These are phyloP conservation scores for Zygosaccharomyces sapae DNA, from an alignment of 1,139 yeast species.

Conservation along the genomic window DNA sequence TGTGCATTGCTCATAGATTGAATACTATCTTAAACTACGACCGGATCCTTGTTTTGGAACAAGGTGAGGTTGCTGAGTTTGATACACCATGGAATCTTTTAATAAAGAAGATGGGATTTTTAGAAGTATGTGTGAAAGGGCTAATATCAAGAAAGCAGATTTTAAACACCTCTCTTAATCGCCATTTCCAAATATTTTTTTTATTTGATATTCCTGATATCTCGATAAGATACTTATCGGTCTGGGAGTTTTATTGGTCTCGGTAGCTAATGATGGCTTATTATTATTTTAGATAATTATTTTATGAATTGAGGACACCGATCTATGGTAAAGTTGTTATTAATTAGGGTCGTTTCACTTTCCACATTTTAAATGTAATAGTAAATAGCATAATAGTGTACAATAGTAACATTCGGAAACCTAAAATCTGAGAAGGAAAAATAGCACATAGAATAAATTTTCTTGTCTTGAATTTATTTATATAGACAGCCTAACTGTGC, in stretches of 20 bases:
- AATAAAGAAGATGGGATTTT: slow-evolving; percentile 45
- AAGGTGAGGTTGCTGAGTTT: slow-evolving; percentile 57
- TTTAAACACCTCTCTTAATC: slow-evolving; percentile 20
- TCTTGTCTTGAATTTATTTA: slow-evolving; percentile 7
- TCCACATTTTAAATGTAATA: too few species aligned
- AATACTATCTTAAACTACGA: slow-evolving; percentile 66
- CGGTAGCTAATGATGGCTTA: too few species aligned
- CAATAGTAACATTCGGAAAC: too few species aligned
- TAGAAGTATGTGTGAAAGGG: slow-evolving; percentile 57
- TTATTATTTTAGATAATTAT: too few species aligned
- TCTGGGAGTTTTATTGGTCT: too few species aligned
- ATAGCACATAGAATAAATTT: neutral
- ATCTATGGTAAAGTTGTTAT: too few species aligned
- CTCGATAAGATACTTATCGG: neutral
- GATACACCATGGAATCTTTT: slow-evolving; percentile 49
- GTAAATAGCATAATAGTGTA: too few species aligned
- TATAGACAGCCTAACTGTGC: slow-evolving; percentile 12
- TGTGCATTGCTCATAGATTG: slow-evolving; percentile 77
- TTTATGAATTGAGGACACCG: too few species aligned
- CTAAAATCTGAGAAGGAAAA: neutral
- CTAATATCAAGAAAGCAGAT: slow-evolving; percentile 45
- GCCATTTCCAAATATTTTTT: neutral
- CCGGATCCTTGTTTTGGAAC: slow-evolving; percentile 59
- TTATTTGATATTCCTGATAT: neutral
- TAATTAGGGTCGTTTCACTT: too few species aligned